These are phyloP conservation scores for Ramichloridium luteum DNA, from an alignment of 2,329 filamentous ascomycete genomes.

Conservation along the genomic window DNA sequence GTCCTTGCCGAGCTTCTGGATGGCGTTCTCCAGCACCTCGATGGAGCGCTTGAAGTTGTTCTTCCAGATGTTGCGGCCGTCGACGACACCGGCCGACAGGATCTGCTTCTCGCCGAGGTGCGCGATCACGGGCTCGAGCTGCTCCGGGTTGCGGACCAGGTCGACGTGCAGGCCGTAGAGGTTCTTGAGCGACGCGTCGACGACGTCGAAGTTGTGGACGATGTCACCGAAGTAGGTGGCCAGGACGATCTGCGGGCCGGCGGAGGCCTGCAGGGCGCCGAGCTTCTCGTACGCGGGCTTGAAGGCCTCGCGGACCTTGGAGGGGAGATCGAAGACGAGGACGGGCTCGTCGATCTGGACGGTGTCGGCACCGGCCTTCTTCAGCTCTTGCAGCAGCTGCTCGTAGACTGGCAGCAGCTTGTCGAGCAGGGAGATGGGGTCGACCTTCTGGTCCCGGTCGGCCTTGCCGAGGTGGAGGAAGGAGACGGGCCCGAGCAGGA, in stretches of 20 bases:
- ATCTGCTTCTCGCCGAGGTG: slow-evolving; percentile 80
- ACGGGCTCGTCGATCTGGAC: slow-evolving; percentile 98
- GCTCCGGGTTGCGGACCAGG: slow-evolving; percentile 95
- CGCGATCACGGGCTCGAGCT: slow-evolving; percentile 73
- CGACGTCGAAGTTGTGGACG: slow-evolving; percentile 91
- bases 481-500: slow-evolving; percentile 88
- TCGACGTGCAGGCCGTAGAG: slow-evolving; percentile 85
- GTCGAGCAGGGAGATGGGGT: slow-evolving; percentile 86
- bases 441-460: slow-evolving; percentile 83
- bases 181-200: slow-evolving; percentile 55
- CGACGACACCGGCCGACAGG: slow-evolving; percentile 91
- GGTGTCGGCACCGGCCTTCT: slow-evolving; percentile 87
- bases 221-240: slow-evolving; percentile 99
- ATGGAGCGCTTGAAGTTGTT: slow-evolving; percentile 96
- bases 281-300: slow-evolving; percentile 95
- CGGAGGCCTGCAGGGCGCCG: slow-evolving; percentile 53
- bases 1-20: slow-evolving; percentile 95
- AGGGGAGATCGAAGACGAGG: slow-evolving; percentile 84
- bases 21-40: slow-evolving; percentile 73
- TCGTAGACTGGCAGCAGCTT: slow-evolving; percentile 92
- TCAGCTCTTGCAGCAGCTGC: slow-evolving; percentile 83
- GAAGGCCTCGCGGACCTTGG: slow-evolving; percentile 91
- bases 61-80: slow-evolving; percentile 99
- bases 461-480: slow-evolving; percentile 98
- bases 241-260: slow-evolving; percentile 77